phyloP scores from a whole-genome alignment of 129 eudicot species.

The Solidago caesia region DNA sequence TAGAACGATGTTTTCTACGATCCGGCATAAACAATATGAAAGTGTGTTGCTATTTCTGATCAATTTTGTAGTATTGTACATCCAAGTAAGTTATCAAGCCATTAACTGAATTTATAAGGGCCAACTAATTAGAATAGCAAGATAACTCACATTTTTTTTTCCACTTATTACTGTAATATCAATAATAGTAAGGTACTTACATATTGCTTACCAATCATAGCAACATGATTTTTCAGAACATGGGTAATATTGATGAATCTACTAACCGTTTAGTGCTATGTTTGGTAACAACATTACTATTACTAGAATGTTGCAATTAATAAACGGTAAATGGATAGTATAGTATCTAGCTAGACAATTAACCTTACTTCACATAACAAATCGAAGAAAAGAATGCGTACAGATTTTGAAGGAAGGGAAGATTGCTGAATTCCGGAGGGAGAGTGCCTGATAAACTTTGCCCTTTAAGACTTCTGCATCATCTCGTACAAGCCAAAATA shows the following conservation, averaged over 20 bases:
- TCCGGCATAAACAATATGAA: neutral
- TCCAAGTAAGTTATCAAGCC: too few species aligned
- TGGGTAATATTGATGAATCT: too few species aligned
- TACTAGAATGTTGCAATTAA: neutral
- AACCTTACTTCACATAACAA: neutral
- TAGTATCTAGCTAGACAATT: neutral
- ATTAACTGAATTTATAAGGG: too few species aligned
- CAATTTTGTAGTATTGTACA: too few species aligned
- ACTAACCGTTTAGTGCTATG: neutral
- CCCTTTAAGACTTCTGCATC: slow-evolving; percentile 52
- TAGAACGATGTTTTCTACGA: neutral
- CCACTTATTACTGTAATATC: neutral
- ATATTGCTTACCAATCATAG: too few species aligned
- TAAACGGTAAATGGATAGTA: neutral
- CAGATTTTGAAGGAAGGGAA: slow-evolving; percentile 56
- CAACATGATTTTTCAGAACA: too few species aligned
- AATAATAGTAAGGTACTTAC: neutral
- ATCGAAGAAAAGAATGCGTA: slow-evolving; percentile 2
- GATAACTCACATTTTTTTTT: too few species aligned
- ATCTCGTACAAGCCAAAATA: too few species aligned
- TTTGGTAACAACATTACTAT: neutral
- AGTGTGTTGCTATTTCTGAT: neutral
- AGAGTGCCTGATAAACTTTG: slow-evolving; percentile 60
- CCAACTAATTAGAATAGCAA: too few species aligned
- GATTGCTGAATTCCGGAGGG: slow-evolving; percentile 53